Conservation (phyloP, 495 filamentous ascomycete genomes). For the Xylaria longipes region DNA sequence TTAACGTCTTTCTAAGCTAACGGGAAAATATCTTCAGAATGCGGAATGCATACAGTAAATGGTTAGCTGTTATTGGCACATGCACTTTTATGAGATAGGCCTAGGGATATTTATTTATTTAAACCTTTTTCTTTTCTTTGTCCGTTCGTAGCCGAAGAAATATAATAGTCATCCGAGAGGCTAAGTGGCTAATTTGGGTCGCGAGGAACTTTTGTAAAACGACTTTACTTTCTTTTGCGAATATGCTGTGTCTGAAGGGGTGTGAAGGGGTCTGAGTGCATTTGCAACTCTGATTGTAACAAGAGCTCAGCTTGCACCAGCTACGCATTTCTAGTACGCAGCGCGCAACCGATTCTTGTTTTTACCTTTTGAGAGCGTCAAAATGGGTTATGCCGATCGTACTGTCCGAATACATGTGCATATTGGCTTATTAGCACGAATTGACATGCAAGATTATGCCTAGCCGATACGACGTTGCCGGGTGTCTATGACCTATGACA, state of each 20-base stretch:
- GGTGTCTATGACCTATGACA: neutral
- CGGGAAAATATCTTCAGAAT: neutral
- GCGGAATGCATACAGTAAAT: neutral
- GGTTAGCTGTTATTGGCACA: neutral
- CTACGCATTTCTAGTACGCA: neutral
- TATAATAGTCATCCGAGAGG: neutral
- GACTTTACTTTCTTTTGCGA: neutral
- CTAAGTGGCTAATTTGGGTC: neutral
- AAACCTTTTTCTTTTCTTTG: too few relatives aligned
- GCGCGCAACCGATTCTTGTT: neutral
- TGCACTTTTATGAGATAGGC: neutral
- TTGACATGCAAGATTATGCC: neutral
- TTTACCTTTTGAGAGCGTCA: neutral
- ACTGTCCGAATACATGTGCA: neutral
- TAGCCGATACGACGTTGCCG: neutral
- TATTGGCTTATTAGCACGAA: neutral
- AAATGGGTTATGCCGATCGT: neutral
- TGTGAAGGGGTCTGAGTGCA: too few relatives aligned
- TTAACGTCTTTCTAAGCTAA: neutral
- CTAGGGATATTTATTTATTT: too few relatives aligned
- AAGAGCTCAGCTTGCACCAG: neutral
- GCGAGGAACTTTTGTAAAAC: conserved; percentile 1
- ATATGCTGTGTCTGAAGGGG: neutral
- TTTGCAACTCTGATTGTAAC: neutral
- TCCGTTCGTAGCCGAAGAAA: neutral